Base-by-base conservation (phyloP, 768 basidiomycete species). In the Phlebiopsis flavidoalba region DNA sequence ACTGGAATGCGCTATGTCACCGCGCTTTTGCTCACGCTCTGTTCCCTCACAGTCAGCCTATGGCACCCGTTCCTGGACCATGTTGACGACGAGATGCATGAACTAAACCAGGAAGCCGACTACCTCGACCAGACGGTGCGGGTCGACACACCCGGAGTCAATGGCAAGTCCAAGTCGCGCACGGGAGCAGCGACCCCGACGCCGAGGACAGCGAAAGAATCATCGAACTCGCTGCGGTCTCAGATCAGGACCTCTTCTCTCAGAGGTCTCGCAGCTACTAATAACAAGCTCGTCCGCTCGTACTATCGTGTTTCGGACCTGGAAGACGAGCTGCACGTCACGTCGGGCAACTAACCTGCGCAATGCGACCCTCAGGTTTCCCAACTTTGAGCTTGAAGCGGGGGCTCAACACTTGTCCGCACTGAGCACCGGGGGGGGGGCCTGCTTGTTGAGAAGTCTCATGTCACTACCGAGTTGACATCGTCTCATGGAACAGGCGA, bases 401-500 rank as follows among this genome's bases (percentile, higher is more conserved):
- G 85, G 91, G 40, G 85, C 85, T 8, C 86, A 91, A 67, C 95
- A 98, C 74, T 82, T 97, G 6, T 86, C 92, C 19, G 92, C 91
- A 10, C 80, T 98, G 65, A 92, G 95, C 70, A 93, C 91, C 0
- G 96, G n/a, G n/a, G n/a, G n/a, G n/a, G n/a, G n/a, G n/a, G 96
- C 8, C 75, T 96, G 46, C 79, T 98, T 47, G 95, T 99, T 21
- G 96, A 99, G 73, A 89, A 91, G 70, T 78, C 85, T 21, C 88
- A 95, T 73, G 95, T 98, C 58, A 94, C 91, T 8, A 72, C 86
- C 2, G 96, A 99, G 76, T 86, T 99, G 60, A 95, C 86, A 65
- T n/a, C 83, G 95, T 33, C 77, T 99, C 61, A 98, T 98, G 87
- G 91, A 95, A 67, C 89, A 87, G 64, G 88, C 95, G n/a, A 92